Percentiles rank a stretch among this genome's conserved stretches.
Evolutionary conservation across 2,329 filamentous ascomycete species (phyloP).

Genomic region (Aspergillus pseudotamarii): DNA sequence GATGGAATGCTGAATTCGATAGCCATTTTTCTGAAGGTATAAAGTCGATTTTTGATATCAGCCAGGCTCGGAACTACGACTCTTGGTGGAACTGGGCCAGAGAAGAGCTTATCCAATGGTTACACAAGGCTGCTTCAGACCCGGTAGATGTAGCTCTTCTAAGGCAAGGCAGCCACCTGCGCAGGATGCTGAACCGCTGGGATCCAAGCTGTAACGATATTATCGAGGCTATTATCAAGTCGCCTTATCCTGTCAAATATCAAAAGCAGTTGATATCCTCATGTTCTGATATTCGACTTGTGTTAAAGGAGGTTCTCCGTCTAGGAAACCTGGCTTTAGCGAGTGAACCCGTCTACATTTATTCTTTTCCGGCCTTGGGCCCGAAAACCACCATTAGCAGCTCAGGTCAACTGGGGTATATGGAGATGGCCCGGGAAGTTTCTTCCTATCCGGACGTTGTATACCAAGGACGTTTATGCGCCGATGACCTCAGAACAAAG

Average conservation of each 20-base stretch:
- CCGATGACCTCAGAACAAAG: background rate
- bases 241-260: too few species aligned
- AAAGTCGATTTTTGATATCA: constrained; percentile 30
- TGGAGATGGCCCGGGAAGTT: constrained; percentile 8
- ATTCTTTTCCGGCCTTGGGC: constrained; percentile 12
- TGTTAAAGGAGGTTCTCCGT: constrained; percentile 8
- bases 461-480: background rate
- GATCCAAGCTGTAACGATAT: constrained; percentile 19
- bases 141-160: background rate
- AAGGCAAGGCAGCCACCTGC: constrained; percentile 6
- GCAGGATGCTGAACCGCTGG: constrained; percentile 20
- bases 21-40: constrained; percentile 34
- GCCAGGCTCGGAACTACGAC: constrained; percentile 33
- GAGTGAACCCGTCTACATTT: constrained; percentile 15
- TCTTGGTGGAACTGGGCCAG: constrained; percentile 43
- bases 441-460: constrained; percentile 12
- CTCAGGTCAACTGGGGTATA: constrained; percentile 13
- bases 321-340: constrained; percentile 8
- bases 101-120: constrained; percentile 25
- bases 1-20: constrained; percentile 33
- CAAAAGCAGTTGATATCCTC: background rate
- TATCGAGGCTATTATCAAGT: constrained; percentile 4
- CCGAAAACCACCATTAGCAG: constrained; percentile 13
- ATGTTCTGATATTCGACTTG: background rate
- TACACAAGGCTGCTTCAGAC: constrained; percentile 6